A percentile compares a stretch with the other conserved stretches of the same genome.
Conservation (phyloP, 176 grass and related monocot genomes). For the Urochloa ruziziensis region DNA sequence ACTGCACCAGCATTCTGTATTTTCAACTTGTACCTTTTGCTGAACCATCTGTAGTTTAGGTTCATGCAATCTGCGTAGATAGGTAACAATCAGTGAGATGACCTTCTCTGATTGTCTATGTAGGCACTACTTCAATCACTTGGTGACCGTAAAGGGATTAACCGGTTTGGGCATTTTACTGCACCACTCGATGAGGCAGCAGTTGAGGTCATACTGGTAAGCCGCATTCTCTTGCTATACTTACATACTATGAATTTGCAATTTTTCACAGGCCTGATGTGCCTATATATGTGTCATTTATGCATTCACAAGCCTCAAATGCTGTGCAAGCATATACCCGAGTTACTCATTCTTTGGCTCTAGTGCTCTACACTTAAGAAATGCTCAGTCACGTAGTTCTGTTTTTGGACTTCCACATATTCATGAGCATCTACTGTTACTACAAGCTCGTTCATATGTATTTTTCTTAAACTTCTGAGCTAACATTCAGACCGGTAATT, state of each 20-base stretch:
- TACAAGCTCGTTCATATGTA: neutral
- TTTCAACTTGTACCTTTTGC: neutral
- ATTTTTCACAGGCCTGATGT: constrained; percentile 4
- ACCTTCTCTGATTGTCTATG: neutral
- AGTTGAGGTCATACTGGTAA: constrained; percentile 90
- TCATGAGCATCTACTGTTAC: neutral
- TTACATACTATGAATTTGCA: neutral
- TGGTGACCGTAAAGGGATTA: constrained; percentile 87
- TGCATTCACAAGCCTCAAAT: neutral
- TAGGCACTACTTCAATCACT: constrained; percentile 96
- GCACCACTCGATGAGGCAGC: constrained; percentile 93
- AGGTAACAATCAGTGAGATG: neutral
- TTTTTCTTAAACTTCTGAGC: neutral
- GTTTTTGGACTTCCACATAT: neutral
- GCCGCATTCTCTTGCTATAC: neutral
- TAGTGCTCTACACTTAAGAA: neutral
- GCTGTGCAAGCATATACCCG: neutral
- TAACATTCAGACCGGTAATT: neutral
- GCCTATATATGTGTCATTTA: constrained; percentile 6
- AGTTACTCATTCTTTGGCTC: neutral
- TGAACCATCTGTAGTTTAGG: constrained; percentile 5
- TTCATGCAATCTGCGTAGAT: neutral
- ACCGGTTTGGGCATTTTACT: constrained; percentile 87
- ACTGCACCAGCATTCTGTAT: neutral
- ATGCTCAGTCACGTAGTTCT: neutral